A percentile compares a stretch with the other conserved stretches of the same genome.
These are phyloP conservation scores for Plasmodium coatneyi DNA, from an alignment of 169 alveolate genomes.

Conservation along the genomic window DNA sequence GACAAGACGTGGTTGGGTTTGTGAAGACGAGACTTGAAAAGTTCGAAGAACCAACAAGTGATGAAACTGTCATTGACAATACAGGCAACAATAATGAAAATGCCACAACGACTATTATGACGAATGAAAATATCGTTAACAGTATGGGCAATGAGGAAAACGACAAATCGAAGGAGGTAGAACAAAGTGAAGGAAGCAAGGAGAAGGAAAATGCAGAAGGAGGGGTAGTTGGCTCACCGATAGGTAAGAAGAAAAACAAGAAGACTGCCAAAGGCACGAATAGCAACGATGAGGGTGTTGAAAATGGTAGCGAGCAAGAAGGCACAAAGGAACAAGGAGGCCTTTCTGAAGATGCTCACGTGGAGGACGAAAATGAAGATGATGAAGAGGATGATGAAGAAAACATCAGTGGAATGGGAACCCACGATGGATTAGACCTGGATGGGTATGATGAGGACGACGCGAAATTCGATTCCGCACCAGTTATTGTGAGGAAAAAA, in stretches of 20 bases:
- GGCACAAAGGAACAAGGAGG: neutral
- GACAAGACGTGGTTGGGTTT: conserved; percentile 93
- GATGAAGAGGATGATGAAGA: neutral
- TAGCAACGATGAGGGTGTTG: neutral
- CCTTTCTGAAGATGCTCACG: neutral
- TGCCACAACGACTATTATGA: neutral
- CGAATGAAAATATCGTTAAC: conserved; percentile 30
- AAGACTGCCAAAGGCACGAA: neutral
- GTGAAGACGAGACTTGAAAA: conserved; percentile 78
- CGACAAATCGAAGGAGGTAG: neutral
- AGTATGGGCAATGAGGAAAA: conserved; percentile 52
- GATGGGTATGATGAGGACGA: conserved; percentile 53
- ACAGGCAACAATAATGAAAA: conserved; percentile 2
- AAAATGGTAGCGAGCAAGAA: neutral
- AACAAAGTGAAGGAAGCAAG: conserved; percentile 7
- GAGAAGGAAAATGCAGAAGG: neutral
- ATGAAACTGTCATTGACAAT: neutral
- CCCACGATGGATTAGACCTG: neutral
- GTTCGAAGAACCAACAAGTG: conserved; percentile 30
- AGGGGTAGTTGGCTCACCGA: neutral
- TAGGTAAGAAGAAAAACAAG: neutral
- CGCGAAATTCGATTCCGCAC: conserved; percentile 75
- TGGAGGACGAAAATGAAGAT: neutral
- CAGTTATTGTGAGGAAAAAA: conserved; percentile 74
- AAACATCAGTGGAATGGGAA: neutral